Evolutionary conservation across 2,329 filamentous ascomycete species (phyloP).

Genomic region (Trichoderma sp.): DNA sequence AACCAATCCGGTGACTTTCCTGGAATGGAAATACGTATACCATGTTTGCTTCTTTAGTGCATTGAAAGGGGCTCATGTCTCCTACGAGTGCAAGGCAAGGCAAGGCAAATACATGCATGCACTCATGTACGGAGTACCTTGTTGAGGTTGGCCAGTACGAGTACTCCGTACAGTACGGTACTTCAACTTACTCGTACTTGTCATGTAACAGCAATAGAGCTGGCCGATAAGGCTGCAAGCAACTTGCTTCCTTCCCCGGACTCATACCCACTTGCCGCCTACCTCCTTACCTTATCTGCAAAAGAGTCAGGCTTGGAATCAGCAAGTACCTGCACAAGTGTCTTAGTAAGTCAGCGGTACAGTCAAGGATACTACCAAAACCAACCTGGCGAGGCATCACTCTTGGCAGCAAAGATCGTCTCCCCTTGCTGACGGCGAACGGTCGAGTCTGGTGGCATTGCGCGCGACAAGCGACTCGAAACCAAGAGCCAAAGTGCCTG

Average conservation of each 20-base stretch:
- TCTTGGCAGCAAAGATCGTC: neutral
- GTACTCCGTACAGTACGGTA: neutral
- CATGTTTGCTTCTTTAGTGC: neutral
- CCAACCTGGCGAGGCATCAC: neutral
- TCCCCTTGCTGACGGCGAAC: neutral
- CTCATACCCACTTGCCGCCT: slow-evolving; percentile 17
- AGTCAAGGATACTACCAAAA: too few relatives aligned
- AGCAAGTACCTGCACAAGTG: neutral
- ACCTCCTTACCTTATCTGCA: slow-evolving; percentile 7
- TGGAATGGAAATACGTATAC: neutral
- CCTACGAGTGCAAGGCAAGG: neutral
- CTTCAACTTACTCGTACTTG: neutral
- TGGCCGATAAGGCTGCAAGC: slow-evolving; percentile 13
- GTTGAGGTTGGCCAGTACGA: neutral
- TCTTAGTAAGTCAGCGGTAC: neutral
- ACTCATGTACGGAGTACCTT: neutral
- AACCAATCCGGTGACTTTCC: neutral
- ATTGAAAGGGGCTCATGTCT: neutral
- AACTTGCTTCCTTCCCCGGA: slow-evolving; percentile 9
- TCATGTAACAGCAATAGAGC: neutral
- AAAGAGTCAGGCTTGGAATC: neutral
- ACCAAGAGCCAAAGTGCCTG: neutral
- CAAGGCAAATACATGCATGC: too few relatives aligned
- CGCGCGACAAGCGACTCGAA: slow-evolving; percentile 9
- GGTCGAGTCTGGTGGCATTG: neutral